These are phyloP conservation scores for Melanomma pulvis-pyrius DNA, from an alignment of 495 filamentous ascomycete species.

Conservation along the genomic window DNA sequence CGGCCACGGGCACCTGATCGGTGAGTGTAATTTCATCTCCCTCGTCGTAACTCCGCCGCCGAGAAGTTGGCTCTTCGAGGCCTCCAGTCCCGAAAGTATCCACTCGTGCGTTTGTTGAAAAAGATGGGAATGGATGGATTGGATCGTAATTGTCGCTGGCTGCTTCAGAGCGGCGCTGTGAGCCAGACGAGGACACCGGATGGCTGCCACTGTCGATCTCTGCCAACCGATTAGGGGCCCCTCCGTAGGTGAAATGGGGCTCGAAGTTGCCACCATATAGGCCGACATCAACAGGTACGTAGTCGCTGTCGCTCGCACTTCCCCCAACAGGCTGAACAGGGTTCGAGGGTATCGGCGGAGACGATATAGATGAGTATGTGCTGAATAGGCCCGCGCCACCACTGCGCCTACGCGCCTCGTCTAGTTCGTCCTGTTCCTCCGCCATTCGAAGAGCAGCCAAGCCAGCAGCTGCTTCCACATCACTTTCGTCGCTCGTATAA, in stretches of 20 bases:
- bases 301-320: conserved; percentile 69
- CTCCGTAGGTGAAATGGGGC: conserved; percentile 72
- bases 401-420: conserved; percentile 61
- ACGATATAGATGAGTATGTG: conserved; percentile 35
- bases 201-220: conserved; percentile 37
- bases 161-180: conserved; percentile 42
- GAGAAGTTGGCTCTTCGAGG: conserved; percentile 68
- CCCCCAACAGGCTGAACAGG: conserved; percentile 34
- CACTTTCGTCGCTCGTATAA: conserved; percentile 74
- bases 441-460: conserved; percentile 80
- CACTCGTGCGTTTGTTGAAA: conserved; percentile 59
- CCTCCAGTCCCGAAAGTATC: conserved; percentile 88
- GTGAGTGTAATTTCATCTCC: conserved; percentile 71
- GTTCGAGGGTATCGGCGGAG: conserved; percentile 38
- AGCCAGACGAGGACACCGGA: conserved; percentile 43
- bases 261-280: conserved; percentile 75
- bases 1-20: conserved; percentile 58
- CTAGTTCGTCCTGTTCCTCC: conserved; percentile 74
- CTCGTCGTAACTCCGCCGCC: conserved; percentile 88
- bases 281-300: conserved; percentile 69
- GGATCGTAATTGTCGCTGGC: conserved; percentile 45
- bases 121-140: conserved; percentile 64
- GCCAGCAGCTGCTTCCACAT: conserved; percentile 87
- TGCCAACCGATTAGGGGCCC: conserved; percentile 50
- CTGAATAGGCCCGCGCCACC: conserved; percentile 40